Conservation (phyloP, 768 basidiomycete species). For the Boletus eberwhitei region DNA sequence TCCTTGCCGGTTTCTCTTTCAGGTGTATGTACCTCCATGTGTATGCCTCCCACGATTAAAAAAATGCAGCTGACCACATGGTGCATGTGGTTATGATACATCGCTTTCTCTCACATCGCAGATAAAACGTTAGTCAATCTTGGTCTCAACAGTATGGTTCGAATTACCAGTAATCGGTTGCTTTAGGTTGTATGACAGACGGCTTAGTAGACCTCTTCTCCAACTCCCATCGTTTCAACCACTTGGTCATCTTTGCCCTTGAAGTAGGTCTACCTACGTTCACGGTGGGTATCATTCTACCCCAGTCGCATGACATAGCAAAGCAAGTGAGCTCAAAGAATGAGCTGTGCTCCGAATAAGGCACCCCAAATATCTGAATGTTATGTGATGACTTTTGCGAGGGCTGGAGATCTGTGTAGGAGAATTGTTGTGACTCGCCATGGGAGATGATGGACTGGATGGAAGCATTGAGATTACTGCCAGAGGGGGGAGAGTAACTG, state of each 20-base stretch:
- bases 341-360: conserved; percentile 94
- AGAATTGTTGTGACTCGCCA: conserved; percentile 66
- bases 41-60: conserved; percentile 18
- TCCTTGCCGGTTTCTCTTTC: conserved; percentile 3
- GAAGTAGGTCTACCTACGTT: conserved; percentile 75
- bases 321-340: conserved; percentile 97
- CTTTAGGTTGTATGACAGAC: conserved; percentile 36
- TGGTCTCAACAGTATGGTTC: neutral
- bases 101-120: neutral
- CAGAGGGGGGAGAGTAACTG: conserved; percentile 66
- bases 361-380: conserved; percentile 76
- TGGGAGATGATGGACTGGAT: conserved; percentile 67
- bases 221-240: conserved; percentile 86
- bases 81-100: conserved; percentile 9
- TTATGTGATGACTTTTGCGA: conserved; percentile 66
- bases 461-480: conserved; percentile 58
- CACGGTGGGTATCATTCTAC: conserved; percentile 92
- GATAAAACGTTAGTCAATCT: no score
- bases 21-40: conserved; percentile 18
- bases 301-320: conserved; percentile 83
- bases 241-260: conserved; percentile 81
- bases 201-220: conserved; percentile 61
- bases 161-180: conserved; percentile 46
- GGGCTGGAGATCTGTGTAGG: conserved; percentile 61
- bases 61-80: conserved; percentile 20